Base-by-base conservation (phyloP, 345 rosid genomes). In the Combretum micranthum region DNA sequence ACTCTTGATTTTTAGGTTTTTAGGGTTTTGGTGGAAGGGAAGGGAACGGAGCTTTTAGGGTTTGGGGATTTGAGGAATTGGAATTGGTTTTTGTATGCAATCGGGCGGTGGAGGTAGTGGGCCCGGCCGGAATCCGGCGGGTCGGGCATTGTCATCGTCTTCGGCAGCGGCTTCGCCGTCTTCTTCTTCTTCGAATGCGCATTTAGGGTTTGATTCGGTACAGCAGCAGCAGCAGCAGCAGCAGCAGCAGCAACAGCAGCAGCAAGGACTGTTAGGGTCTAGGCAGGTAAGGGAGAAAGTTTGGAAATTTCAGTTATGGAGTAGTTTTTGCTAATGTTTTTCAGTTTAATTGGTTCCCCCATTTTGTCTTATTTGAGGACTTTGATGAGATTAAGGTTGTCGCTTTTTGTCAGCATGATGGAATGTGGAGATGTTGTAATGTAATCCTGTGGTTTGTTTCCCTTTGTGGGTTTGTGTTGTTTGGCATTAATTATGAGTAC, bases 141-240 rank as follows among this genome's bases (percentile, higher is more conserved):
- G 88, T 63, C 86, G 97, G 77, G 82, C 96, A 26, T 77, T 89
- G 2, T 80, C 97, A 67, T 83, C 89, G 32, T 87, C 99, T 39
- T 83, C 97, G 20, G 95, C 96, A 22, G 89, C 97, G 17, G 85
- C 99, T 53, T 91, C 99, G n/a, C 73, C 99, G 47, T 93, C 99
- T 14, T 89, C 99, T 0, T 86, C 98, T 4, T 92, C 98, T 12
- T 88, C 89, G 17, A 80, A 83, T 6, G 79, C 83, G 26, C 91
- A 78, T 43, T 62, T 83, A 26, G 87, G 82, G 37, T 77, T 77
- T 56, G 87, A 86, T 64, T 73, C 94, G 10, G 75, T 71, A 17
- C 91, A 77, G 69, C 88, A 80, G 55, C 92, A 82, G 3, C 90
- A 79, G 26, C 83, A 65, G 58, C 84, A 74, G 59, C 45, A 32